Conservation (phyloP, 257 asterid species). For the Verbena officinalis region DNA sequence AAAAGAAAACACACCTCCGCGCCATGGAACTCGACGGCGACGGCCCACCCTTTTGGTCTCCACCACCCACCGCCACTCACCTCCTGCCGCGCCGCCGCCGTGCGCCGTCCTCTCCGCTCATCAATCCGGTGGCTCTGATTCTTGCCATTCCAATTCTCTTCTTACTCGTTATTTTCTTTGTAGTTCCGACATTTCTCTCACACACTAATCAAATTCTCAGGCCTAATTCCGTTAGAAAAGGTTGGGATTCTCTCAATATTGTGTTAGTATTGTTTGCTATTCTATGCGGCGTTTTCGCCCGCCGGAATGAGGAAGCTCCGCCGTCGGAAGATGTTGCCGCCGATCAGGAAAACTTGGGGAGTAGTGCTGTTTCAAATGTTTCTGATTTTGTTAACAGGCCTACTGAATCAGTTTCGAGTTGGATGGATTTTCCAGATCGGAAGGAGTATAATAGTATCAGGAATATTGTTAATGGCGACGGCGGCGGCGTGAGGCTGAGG, state of each 20-base stretch:
- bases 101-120: constrained; percentile 45
- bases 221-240: constrained; percentile 67
- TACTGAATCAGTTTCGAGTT: constrained; percentile 35
- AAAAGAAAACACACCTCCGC: too few relatives aligned
- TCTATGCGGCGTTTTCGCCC: constrained; percentile 77
- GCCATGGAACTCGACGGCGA: constrained; percentile 68
- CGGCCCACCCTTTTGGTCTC: constrained; percentile 67
- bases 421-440: constrained; percentile 47
- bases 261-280: constrained; percentile 68
- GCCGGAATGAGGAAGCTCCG: constrained; percentile 55
- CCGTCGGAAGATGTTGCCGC: constrained; percentile 23
- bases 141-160: constrained; percentile 49
- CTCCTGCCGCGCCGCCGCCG: constrained; percentile 59
- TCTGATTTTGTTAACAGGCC: constrained; percentile 29
- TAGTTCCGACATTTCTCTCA: constrained; percentile 60
- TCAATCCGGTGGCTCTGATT: constrained; percentile 62
- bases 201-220: constrained; percentile 56
- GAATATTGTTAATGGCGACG: background rate
- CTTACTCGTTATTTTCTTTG: constrained; percentile 47
- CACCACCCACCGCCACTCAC: constrained; percentile 41
- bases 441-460: constrained; percentile 30
- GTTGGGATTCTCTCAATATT: constrained; percentile 74
- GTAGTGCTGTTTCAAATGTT: constrained; percentile 11
- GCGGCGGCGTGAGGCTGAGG: constrained; percentile 47
- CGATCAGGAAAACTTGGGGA: background rate